Percentiles rank a stretch among this genome's conserved stretches.
These are phyloP conservation scores for Petunia hybrid DNA, from an alignment of 305 asterid species.

Conservation along the genomic window DNA sequence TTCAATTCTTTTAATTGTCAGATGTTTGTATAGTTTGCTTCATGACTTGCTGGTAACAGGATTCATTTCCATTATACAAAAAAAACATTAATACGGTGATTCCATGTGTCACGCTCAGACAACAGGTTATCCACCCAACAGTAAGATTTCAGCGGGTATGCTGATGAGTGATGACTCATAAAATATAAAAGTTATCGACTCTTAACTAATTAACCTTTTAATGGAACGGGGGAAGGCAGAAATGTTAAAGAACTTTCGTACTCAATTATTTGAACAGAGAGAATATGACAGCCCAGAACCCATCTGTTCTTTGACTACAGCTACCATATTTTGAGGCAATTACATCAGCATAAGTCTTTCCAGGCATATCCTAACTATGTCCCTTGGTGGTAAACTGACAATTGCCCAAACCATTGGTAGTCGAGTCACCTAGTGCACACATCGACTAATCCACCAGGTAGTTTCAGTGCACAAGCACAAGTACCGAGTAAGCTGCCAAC, in stretches of 20 bases:
- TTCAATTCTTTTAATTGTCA: background rate
- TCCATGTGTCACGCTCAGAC: background rate
- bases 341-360: background rate
- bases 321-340: background rate
- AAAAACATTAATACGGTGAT: background rate
- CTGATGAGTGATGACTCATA: background rate
- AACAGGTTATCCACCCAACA: background rate
- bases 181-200: background rate
- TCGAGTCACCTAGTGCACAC: background rate
- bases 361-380: constrained; percentile 4
- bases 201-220: background rate
- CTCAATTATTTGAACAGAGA: constrained; percentile 4
- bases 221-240: background rate
- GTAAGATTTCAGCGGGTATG: background rate
- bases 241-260: background rate
- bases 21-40: background rate
- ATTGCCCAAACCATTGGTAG: background rate
- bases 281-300: constrained; percentile 13
- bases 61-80: background rate
- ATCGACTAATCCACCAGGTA: background rate
- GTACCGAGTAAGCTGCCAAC: background rate
- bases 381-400: background rate
- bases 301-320: background rate
- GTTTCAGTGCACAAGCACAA: background rate
- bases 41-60: constrained; percentile 17